phyloP scores from a whole-genome alignment of 768 basidiomycete genomes.

The Auriculariales sp. region DNA sequence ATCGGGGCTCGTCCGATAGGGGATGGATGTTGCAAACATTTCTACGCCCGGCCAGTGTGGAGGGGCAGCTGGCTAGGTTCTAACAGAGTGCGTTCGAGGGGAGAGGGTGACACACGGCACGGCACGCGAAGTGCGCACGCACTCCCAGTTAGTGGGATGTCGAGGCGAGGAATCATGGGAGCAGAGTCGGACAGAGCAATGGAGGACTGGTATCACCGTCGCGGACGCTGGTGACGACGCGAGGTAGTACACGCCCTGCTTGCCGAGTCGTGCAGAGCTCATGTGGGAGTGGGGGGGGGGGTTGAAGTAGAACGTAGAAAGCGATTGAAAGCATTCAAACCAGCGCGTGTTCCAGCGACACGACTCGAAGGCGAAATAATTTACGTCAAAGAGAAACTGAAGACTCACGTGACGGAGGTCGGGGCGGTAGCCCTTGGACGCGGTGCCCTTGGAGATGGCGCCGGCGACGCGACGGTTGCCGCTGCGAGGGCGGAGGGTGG shows the following conservation, averaged over 20 bases:
- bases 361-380: conserved; percentile 7
- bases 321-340: conserved; percentile 1
- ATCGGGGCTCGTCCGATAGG: background rate
- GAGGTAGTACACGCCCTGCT: too few relatives aligned
- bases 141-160: too few relatives aligned
- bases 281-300: background rate
- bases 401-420: conserved; percentile 62
- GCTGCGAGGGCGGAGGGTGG: conserved; percentile 49
- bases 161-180: too few relatives aligned
- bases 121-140: background rate
- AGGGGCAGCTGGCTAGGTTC: conserved; percentile 48
- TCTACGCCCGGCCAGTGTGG: conserved; percentile 85
- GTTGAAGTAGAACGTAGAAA: background rate
- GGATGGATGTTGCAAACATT: conserved; percentile 70
- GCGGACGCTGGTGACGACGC: too few relatives aligned
- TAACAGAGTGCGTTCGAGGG: conserved; percentile 58
- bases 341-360: conserved; percentile 7
- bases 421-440: conserved; percentile 60
- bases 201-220: too few relatives aligned
- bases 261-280: background rate
- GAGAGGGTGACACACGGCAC: background rate
- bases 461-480: conserved; percentile 49
- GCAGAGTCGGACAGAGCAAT: too few relatives aligned
- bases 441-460: conserved; percentile 42
- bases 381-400: background rate